These are phyloP conservation scores for Meyerozyma athensensis DNA, from an alignment of 1,139 yeast species.

Conservation along the genomic window DNA sequence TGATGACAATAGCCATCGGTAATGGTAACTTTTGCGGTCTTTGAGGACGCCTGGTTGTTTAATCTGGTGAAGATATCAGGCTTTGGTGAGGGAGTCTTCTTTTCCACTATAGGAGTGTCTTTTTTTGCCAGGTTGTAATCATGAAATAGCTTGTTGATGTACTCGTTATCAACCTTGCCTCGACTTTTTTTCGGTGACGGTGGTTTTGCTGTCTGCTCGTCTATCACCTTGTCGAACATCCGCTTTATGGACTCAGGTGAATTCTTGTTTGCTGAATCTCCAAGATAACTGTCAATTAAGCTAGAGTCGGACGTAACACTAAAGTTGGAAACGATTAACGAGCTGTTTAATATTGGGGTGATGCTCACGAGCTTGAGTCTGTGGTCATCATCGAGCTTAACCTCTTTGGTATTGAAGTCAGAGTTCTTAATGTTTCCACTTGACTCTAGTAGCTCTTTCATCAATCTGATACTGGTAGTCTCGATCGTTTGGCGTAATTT, in stretches of 20 bases:
- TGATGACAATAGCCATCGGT: conserved; percentile 13
- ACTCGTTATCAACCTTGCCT: conserved; percentile 12
- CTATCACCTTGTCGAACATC: conserved; percentile 19
- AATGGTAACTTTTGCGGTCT: not conserved
- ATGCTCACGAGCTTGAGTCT: conserved; percentile 26
- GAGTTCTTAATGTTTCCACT: conserved; percentile 21
- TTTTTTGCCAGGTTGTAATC: conserved; percentile 16
- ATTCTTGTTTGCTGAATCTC: conserved; percentile 7
- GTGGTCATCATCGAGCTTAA: conserved; percentile 8
- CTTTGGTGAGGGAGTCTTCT: not conserved
- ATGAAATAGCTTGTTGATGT: conserved; percentile 17
- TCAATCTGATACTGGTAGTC: conserved; percentile 26
- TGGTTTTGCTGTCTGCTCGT: conserved; percentile 4
- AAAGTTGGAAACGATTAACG: conserved; percentile 51
- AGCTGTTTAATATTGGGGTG: conserved; percentile 46
- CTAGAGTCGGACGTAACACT: conserved; percentile 36
- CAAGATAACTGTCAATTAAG: conserved; percentile 48
- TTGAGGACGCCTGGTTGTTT: not conserved
- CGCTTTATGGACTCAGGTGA: conserved; percentile 13
- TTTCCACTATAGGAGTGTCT: not conserved
- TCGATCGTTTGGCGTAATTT: conserved; percentile 30
- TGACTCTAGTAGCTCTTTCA: conserved; percentile 27
- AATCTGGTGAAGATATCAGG: not conserved
- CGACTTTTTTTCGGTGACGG: conserved; percentile 1
- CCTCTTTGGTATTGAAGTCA: conserved; percentile 15